Percentiles rank a stretch among this genome's conserved stretches.
Evolutionary conservation across 208 protist species (phyloP).

Genomic region (Trypanosoma melophagium): DNA sequence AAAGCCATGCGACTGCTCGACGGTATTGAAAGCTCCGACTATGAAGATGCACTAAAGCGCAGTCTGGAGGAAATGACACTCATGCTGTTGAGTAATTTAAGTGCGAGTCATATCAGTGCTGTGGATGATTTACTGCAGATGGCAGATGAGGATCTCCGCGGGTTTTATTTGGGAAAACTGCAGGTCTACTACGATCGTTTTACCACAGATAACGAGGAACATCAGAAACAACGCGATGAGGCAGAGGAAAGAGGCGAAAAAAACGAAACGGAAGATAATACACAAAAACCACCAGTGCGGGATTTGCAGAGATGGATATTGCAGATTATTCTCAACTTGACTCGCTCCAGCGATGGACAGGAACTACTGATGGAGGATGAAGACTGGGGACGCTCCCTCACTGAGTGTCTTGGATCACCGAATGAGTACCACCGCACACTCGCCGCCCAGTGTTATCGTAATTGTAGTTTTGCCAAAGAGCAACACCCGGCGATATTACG

Average conservation of each 20-base stretch:
- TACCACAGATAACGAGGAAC: not conserved
- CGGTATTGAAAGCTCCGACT: conserved; percentile 47
- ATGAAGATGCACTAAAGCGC: conserved; percentile 34
- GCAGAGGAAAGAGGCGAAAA: conserved; percentile 11
- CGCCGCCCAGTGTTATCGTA: conserved; percentile 73
- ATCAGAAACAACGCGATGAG: conserved; percentile 1
- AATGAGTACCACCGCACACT: conserved; percentile 58
- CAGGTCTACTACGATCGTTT: conserved; percentile 57
- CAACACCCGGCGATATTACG: conserved; percentile 49
- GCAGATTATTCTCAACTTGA: conserved; percentile 81
- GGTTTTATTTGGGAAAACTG: conserved; percentile 80
- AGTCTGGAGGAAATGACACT: conserved; percentile 75
- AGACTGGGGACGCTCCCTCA: conserved; percentile 58
- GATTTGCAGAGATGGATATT: conserved; percentile 76
- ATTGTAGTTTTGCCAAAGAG: conserved; percentile 63
- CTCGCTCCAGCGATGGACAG: conserved; percentile 68
- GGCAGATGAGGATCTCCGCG: conserved; percentile 78
- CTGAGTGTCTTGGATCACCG: conserved; percentile 35
- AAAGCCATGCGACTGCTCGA: conserved; percentile 82
- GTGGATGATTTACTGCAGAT: conserved; percentile 76
- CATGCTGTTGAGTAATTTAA: conserved; percentile 87
- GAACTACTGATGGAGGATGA: conserved; percentile 72
- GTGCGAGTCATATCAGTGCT: conserved; percentile 67
- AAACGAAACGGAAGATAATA: conserved; percentile 4
- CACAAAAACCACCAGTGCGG: conserved; percentile 28